A percentile compares a stretch with the other conserved stretches of the same genome.
Evolutionary conservation across 306 rosid species (phyloP).

Genomic region (Malus fusca): DNA sequence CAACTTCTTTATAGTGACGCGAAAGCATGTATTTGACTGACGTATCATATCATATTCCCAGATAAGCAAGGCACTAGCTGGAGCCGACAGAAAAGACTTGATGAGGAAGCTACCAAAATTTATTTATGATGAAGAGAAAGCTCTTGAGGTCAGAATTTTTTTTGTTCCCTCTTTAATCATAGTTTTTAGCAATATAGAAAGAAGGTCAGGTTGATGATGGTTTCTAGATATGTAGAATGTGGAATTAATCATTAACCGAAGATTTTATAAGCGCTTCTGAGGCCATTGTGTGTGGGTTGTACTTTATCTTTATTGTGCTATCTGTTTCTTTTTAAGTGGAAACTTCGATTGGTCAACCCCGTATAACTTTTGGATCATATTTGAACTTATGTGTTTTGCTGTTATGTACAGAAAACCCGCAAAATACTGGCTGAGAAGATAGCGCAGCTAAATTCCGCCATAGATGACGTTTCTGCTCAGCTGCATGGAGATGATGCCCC

Average conservation of each 20-base stretch:
- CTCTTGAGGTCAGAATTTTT: constrained; percentile 46
- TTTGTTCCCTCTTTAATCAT: neutral
- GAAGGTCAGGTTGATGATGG: neutral
- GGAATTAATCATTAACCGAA: neutral
- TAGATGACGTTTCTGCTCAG: constrained; percentile 43
- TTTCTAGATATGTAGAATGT: neutral
- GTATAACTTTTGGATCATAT: neutral
- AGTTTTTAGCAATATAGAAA: neutral
- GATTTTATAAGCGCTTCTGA: too few species aligned
- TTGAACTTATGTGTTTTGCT: neutral
- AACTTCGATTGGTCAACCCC: neutral
- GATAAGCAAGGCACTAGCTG: constrained; percentile 55
- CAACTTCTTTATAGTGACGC: neutral
- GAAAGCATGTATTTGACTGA: neutral
- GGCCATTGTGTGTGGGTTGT: too few species aligned
- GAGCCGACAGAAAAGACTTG: constrained; percentile 44
- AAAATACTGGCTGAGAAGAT: constrained; percentile 45
- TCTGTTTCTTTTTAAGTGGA: neutral
- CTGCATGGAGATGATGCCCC: constrained; percentile 23
- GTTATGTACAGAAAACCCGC: constrained; percentile 39
- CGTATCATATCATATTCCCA: constrained; percentile 4
- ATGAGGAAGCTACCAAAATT: constrained; percentile 66
- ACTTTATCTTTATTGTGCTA: neutral
- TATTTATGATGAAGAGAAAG: constrained; percentile 59
- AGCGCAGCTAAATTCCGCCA: constrained; percentile 47